These are phyloP conservation scores for Alternaria hordeiaustralica DNA, from an alignment of 2,329 filamentous ascomycete species.

Conservation along the genomic window DNA sequence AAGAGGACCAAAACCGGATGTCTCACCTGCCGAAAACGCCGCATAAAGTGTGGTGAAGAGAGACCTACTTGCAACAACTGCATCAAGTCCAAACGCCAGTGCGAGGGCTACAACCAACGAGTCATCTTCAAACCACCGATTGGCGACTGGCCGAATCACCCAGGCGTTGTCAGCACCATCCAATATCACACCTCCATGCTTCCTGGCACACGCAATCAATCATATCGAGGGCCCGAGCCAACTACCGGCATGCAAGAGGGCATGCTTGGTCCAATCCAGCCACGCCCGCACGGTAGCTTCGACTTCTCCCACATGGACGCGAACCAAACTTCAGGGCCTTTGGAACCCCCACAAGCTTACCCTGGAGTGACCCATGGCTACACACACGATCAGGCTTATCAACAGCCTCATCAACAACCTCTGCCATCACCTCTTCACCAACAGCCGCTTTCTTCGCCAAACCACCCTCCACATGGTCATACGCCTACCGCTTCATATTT, in stretches of 20 bases:
- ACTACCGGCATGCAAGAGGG: conserved; percentile 26
- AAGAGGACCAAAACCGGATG: conserved; percentile 88
- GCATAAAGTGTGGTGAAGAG: conserved; percentile 97
- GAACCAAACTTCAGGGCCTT: conserved; percentile 11
- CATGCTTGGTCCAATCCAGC: conserved; percentile 35
- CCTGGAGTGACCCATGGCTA: conserved; percentile 25
- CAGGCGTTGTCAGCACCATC: conserved; percentile 45
- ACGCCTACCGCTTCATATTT: conserved; percentile 42
- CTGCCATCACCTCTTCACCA: conserved; percentile 42
- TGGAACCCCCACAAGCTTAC: conserved; percentile 22
- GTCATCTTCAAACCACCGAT: conserved; percentile 81
- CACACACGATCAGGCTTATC: conserved; percentile 34
- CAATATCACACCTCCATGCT: conserved; percentile 49
- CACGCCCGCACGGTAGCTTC: conserved; percentile 34
- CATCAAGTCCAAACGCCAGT: conserved; percentile 82
- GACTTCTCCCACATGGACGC: conserved; percentile 34
- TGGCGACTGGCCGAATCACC: conserved; percentile 56
- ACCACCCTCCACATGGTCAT: conserved; percentile 37
- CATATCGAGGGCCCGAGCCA: conserved; percentile 22
- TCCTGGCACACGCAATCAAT: conserved; percentile 39
- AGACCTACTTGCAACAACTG: conserved; percentile 83
- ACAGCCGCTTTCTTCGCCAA: conserved; percentile 33
- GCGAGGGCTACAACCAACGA: conserved; percentile 82
- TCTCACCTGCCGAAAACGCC: conserved; percentile 88
- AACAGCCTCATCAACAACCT: conserved; percentile 41